Evolutionary conservation across 2,329 filamentous ascomycete species (phyloP).

Genomic region (Trichoderma citrinoviride): DNA sequence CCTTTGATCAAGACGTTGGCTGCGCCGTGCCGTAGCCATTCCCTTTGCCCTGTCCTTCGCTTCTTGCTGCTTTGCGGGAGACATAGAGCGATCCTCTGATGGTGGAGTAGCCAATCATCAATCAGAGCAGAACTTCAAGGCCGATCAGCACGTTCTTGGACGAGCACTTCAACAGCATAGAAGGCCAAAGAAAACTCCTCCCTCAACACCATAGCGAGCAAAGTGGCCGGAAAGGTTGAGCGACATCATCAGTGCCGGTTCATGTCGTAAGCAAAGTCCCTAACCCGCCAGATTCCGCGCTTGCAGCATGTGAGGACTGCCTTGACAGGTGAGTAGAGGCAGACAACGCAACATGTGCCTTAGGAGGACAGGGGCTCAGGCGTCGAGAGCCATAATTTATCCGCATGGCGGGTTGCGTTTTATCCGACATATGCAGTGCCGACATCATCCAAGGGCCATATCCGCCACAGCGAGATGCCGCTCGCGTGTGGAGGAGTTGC

Average conservation of each 20-base stretch:
- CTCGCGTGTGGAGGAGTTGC: neutral
- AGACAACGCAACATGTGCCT: neutral
- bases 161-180: neutral
- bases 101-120: neutral
- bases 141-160: neutral
- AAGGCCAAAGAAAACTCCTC: neutral
- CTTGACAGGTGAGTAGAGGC: neutral
- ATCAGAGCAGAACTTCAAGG: neutral
- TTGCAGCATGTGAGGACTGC: neutral
- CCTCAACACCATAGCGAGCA: neutral
- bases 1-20: neutral
- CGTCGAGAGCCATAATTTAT: neutral
- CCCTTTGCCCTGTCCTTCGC: neutral
- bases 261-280: neutral
- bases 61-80: neutral
- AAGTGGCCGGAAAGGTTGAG: neutral
- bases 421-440: neutral
- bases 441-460: neutral
- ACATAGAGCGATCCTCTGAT: neutral
- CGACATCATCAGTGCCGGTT: neutral
- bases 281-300: neutral
- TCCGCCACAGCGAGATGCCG: neutral
- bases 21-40: neutral
- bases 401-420: neutral
- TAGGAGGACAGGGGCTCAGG: neutral